Evolutionary conservation across 306 rosid species (phyloP), one percentile per base, ranked within the genome.

Genomic region (Erythrophleum fordii): DNA sequence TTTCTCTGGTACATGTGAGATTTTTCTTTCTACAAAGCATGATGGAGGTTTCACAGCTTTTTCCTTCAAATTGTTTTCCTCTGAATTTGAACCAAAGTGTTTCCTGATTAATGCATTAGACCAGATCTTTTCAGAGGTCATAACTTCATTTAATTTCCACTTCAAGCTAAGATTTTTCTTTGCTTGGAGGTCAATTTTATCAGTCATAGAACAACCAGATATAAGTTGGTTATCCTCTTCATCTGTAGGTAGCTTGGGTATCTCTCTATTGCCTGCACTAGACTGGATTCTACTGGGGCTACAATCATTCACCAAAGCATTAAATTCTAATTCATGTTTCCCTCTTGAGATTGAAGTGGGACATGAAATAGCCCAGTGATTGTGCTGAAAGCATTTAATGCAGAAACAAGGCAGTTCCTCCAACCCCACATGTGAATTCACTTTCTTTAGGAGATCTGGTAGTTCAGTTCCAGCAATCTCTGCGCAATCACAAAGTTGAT

Each of bases 291-390:
- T 74, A 69, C 77, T 59, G 75, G 78, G 83, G 66, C 70, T 46
- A 45, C 69, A 51, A 18, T 82, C 81, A 76, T 73, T 62, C 45
- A 37, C 76, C 62, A 64, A 79, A 77, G 76, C 14, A 49, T 81
- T 64, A 65, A 75, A 66, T 79, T 83, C 75, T 26, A 45, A 4
- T 76, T 73, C 87, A 71, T 62, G 85, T 78, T 73, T 80, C 83
- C 86, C 72, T 76, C 42, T 82, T 14, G 86, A 76, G 77, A 69
- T 48, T 37, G 86, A 81, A 10, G 58, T 68, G 39, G 92, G 91
- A 72, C 98, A 94, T 22, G 96, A 85, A 75, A 80, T 66, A 18
- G 93, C 93, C 97, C 97, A 88, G 80, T 90, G 94, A 83, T 81
- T 82, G 66, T 69, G 75, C 83, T 81, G 84, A 72, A 88, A 89